Evolutionary conservation across 2,329 filamentous ascomycete species (phyloP).

Genomic region (Geosmithia flava): DNA sequence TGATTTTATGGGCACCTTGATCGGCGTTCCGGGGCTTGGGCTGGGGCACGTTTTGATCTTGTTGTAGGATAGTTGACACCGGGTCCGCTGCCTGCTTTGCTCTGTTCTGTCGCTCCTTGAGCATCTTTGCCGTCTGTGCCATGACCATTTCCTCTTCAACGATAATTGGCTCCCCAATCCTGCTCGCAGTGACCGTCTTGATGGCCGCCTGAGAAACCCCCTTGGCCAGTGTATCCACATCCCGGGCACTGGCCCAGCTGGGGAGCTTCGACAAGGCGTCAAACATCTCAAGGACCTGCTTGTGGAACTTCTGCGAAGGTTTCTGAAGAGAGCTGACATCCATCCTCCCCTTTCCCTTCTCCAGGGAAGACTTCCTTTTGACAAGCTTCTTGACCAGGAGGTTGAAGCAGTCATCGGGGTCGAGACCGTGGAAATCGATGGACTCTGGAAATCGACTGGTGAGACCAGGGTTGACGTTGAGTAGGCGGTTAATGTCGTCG

Average conservation of each 20-base stretch:
- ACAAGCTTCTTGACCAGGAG: conserved; percentile 24
- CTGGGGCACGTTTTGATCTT: background rate
- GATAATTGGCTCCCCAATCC: conserved; percentile 2
- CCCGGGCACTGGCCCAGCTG: conserved; percentile 52
- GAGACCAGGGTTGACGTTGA: conserved; percentile 49
- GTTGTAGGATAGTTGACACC: background rate
- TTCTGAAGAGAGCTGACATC: conserved; percentile 13
- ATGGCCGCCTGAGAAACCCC: conserved; percentile 38
- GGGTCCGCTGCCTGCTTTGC: background rate
- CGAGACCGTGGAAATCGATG: conserved; percentile 39
- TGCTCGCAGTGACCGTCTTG: conserved; percentile 10
- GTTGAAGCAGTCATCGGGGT: conserved; percentile 23
- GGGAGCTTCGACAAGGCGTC: conserved; percentile 23
- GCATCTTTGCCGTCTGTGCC: conserved; percentile 5
- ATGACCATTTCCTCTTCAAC: conserved; percentile 9
- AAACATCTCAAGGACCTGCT: conserved; percentile 17
- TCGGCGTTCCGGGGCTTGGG: background rate
- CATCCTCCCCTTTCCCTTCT: conserved; percentile 4
- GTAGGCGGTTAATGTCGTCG: conserved; percentile 49
- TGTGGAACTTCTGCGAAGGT: conserved; percentile 3
- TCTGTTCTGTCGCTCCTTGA: conserved; percentile 2
- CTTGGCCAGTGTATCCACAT: conserved; percentile 42
- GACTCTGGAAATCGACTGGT: conserved; percentile 52
- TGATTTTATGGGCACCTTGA: background rate
- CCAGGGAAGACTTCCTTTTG: conserved; percentile 8